Evolutionary conservation across 1,284 basidiomycete species (phyloP).

Genomic region (Ustilago hordei): DNA sequence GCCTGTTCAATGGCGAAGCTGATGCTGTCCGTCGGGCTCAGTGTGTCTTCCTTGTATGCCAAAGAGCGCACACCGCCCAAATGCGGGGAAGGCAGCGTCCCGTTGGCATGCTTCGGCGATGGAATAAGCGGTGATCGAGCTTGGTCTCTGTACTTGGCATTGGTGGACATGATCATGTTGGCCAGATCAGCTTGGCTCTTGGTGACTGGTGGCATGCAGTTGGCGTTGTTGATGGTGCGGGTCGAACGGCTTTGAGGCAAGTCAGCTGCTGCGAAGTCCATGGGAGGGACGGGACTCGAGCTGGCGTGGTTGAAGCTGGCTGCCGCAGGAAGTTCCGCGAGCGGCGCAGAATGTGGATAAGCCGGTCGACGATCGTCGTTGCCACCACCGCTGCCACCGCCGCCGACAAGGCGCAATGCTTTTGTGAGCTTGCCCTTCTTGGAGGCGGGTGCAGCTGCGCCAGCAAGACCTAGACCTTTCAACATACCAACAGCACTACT

Average conservation of each 20-base stretch:
- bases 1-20: conserved; percentile 21
- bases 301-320: conserved; percentile 10
- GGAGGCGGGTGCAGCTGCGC: conserved; percentile 48
- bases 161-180: conserved; percentile 31
- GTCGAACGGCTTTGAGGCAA: conserved; percentile 24
- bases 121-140: conserved; percentile 34
- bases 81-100: conserved; percentile 22
- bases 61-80: conserved; percentile 35
- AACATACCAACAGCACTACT: conserved; percentile 58
- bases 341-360: conserved; percentile 12
- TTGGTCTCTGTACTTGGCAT: conserved; percentile 36
- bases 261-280: conserved; percentile 1
- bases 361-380: conserved; percentile 13
- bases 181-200: conserved; percentile 28
- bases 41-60: conserved; percentile 31
- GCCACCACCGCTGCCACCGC: conserved; percentile 10
- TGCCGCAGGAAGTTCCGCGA: conserved; percentile 18
- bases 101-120: conserved; percentile 21
- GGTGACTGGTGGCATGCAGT: neutral
- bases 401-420: conserved; percentile 51
- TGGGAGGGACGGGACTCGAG: conserved; percentile 5
- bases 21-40: conserved; percentile 22
- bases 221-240: conserved; percentile 19
- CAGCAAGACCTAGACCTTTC: conserved; percentile 59
- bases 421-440: conserved; percentile 62